Conservation (phyloP, 2,329 filamentous ascomycete genomes). For the Aschersonia sp. region DNA sequence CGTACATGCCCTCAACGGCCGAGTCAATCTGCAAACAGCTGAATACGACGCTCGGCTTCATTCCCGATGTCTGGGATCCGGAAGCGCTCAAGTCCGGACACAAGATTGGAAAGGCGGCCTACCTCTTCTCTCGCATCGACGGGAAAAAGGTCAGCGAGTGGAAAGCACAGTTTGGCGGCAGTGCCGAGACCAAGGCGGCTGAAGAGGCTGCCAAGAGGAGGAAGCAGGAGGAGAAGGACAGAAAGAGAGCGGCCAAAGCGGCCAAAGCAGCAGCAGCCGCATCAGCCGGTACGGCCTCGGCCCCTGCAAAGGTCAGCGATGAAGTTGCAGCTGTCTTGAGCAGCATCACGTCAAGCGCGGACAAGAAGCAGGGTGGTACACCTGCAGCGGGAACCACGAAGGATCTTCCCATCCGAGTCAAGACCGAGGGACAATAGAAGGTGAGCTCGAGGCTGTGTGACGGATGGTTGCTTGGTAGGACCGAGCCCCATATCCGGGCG, state of each 20-base stretch:
- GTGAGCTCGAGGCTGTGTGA: too few relatives aligned
- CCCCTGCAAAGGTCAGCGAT: neutral
- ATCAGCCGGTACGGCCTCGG: conserved; percentile 2
- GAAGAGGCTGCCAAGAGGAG: conserved; percentile 35
- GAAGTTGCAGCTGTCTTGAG: neutral
- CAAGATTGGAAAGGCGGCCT: conserved; percentile 64
- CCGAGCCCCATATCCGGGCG: too few relatives aligned
- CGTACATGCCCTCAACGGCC: conserved; percentile 75
- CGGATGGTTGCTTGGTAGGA: too few relatives aligned
- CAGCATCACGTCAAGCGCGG: neutral
- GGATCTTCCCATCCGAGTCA: conserved; percentile 10
- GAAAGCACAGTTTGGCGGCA: conserved; percentile 60
- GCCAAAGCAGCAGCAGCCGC: conserved; percentile 15
- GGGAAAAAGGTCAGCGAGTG: conserved; percentile 71
- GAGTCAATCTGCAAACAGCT: conserved; percentile 67
- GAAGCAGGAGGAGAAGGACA: conserved; percentile 34
- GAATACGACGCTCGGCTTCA: conserved; percentile 28
- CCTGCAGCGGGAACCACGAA: conserved; percentile 8
- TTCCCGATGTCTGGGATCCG: conserved; percentile 49
- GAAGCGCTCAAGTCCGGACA: conserved; percentile 56
- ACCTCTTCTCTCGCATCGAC: conserved; percentile 74
- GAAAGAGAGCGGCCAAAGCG: conserved; percentile 19
- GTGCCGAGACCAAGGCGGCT: conserved; percentile 28
- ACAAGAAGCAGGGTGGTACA: conserved; percentile 7
- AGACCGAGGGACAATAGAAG: conserved; percentile 4